Conservation (phyloP, 495 filamentous ascomycete species). For the Neurospora cerealis region DNA sequence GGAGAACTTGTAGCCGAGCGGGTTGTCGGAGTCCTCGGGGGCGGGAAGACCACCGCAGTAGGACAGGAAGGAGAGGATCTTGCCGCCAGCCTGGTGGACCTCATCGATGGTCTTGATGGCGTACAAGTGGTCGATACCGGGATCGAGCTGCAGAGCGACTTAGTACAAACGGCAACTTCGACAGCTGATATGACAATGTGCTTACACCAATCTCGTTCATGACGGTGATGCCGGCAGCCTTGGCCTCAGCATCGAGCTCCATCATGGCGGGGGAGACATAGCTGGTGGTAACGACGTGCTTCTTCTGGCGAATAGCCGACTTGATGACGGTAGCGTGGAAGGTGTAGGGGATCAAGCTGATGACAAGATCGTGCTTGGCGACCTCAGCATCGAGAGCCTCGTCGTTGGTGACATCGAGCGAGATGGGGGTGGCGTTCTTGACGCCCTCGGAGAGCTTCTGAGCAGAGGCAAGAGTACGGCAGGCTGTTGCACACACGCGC, state of each 20-base stretch:
- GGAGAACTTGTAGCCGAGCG: conserved; percentile 93
- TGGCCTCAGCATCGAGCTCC: conserved; percentile 72
- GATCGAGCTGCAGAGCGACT: conserved; percentile 7
- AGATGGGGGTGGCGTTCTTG: conserved; percentile 59
- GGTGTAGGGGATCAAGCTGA: conserved; percentile 85
- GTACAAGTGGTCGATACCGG: conserved; percentile 68
- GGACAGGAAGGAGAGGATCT: conserved; percentile 70
- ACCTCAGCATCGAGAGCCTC: conserved; percentile 68
- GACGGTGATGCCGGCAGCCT: conserved; percentile 91
- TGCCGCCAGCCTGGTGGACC: conserved; percentile 74
- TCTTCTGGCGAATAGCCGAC: conserved; percentile 86
- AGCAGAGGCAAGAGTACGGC: conserved; percentile 71
- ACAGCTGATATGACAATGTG: conserved; percentile 2
- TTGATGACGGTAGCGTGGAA: conserved; percentile 88
- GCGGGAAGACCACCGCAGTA: conserved; percentile 70
- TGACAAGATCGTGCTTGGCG: conserved; percentile 66
- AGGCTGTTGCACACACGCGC: conserved; percentile 44
- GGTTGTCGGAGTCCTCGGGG: conserved; percentile 79
- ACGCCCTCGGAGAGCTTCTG: conserved; percentile 64
- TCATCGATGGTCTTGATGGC: conserved; percentile 84
- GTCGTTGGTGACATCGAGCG: conserved; percentile 71
- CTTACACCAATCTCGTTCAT: conserved; percentile 94
- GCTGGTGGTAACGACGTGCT: conserved; percentile 91
- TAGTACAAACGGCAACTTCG: conserved; percentile 18
- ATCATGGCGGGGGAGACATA: conserved; percentile 90